phyloP scores from a whole-genome alignment of 1,139 yeast species.

The Magnusiomyces suaveolens region DNA sequence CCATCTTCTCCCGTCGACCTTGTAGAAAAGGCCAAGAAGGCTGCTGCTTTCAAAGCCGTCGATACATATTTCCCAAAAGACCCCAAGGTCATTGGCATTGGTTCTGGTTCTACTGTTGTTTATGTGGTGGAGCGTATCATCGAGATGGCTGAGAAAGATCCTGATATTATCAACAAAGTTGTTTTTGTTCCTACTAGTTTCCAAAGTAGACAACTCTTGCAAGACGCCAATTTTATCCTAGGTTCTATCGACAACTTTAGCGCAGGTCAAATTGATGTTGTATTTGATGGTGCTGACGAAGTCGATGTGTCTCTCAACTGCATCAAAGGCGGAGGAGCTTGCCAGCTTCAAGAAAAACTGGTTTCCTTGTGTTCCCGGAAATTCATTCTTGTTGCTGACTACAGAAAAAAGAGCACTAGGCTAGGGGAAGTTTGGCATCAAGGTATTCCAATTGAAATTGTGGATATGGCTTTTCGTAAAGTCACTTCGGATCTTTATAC shows the following conservation, averaged over 20 bases:
- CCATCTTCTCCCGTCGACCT: constrained; percentile 14
- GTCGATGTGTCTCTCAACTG: constrained; percentile 72
- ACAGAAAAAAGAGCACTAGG: constrained; percentile 59
- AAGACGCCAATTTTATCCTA: constrained; percentile 66
- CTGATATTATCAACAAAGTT: constrained; percentile 30
- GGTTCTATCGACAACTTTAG: constrained; percentile 79
- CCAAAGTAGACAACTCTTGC: constrained; percentile 80
- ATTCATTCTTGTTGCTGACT: constrained; percentile 87
- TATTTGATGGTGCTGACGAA: constrained; percentile 98
- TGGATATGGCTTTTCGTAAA: constrained; percentile 77
- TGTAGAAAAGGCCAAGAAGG: constrained; percentile 59
- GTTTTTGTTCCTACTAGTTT: constrained; percentile 93
- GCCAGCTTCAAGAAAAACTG: constrained; percentile 90
- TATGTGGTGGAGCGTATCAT: constrained; percentile 93
- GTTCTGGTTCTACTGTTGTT: constrained; percentile 94
- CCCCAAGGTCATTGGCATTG: constrained; percentile 84
- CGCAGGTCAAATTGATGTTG: constrained; percentile 58
- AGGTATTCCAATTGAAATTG: constrained; percentile 94
- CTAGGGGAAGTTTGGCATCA: constrained; percentile 76
- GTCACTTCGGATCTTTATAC: constrained; percentile 50
- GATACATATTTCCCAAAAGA: constrained; percentile 69
- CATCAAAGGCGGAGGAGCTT: constrained; percentile 98
- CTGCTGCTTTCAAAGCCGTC: constrained; percentile 87
- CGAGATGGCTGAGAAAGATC: constrained; percentile 44
- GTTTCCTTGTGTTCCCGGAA: constrained; percentile 76